A percentile compares a stretch with the other conserved stretches of the same genome.
phyloP scores from a whole-genome alignment of 495 filamentous ascomycete genomes.

The Penicillium steckii region DNA sequence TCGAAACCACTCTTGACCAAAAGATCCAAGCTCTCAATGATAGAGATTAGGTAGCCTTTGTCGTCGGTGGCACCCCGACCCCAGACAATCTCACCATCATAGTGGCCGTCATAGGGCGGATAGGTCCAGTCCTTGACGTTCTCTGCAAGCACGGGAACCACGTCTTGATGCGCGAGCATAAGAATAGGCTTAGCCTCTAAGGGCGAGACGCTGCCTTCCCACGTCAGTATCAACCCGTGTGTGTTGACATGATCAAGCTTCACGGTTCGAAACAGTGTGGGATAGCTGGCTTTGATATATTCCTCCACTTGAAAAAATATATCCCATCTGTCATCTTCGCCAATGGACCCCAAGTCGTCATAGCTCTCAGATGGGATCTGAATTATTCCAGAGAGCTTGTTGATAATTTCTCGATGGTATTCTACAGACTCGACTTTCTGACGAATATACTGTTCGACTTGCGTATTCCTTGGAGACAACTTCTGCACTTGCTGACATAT shows the following conservation, averaged over 20 bases:
- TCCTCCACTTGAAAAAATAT: conserved; percentile 49
- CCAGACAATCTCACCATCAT: conserved; percentile 57
- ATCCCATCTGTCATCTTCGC: conserved; percentile 58
- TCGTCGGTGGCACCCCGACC: conserved; percentile 57
- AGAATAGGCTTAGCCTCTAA: conserved; percentile 54
- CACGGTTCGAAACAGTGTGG: conserved; percentile 28
- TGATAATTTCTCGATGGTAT: conserved; percentile 26
- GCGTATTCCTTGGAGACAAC: conserved; percentile 13
- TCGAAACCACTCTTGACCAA: conserved; percentile 50
- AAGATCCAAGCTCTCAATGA: conserved; percentile 57
- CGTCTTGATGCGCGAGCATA: conserved; percentile 64
- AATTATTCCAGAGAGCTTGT: conserved; percentile 48
- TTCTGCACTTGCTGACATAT: conserved; percentile 13
- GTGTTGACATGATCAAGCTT: conserved; percentile 57
- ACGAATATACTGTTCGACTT: conserved; percentile 11
- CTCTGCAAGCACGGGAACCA: conserved; percentile 56
- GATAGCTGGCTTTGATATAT: conserved; percentile 53
- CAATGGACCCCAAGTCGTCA: conserved; percentile 56
- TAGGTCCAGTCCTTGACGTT: conserved; percentile 52
- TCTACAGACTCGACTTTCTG: conserved; percentile 11
- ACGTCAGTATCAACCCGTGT: conserved; percentile 60
- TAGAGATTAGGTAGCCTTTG: conserved; percentile 59
- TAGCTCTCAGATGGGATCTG: conserved; percentile 55
- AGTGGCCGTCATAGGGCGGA: conserved; percentile 56
- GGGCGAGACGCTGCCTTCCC: conserved; percentile 46